Base-by-base conservation (phyloP, 768 basidiomycete species). In the Amanita rubescens region DNA sequence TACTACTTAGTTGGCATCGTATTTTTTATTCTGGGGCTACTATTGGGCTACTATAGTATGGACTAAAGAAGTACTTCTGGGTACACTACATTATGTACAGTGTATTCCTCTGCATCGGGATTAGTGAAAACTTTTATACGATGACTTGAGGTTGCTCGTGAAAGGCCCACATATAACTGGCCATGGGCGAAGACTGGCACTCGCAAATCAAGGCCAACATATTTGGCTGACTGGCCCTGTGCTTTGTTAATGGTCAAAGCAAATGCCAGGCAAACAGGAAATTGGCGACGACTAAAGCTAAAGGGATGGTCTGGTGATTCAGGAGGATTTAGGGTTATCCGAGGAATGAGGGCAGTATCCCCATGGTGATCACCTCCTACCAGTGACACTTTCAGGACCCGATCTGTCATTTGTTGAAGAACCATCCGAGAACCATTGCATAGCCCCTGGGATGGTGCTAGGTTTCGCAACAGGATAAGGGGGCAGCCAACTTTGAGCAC, bases 201-300 rank as follows among this genome's bases (percentile, higher is more conserved):
- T 0, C 60, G 47, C 6, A 73, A 56, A 37, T 74, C 65, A 0
- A 71, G 24, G 2, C 69, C 68, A 49, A 71, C 66, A 59, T 58
- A 42, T 38, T 58, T 59, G 1, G 69, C 55, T 8, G 63, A 66
- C 41, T 73, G 71, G 1, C 71, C 72, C 63, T 72, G 69, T 11
- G 65, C 54, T 35, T 73, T 73, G 62, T 73, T 71, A 57, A 72
- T 70, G 0, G 69, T 64, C 66, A 73, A 69, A 0, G 65, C 65
- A 66, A 68, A 73, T 2, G 65, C 68, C 57, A 72, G 60, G 5
- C 60, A 57, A 30, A 72, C 54, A 33, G 72, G 71, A 52, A 76
- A 76, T 58, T 77, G 75, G 0, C 58, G 51, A 2, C 69, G 64
- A 12, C 39, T 53, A 32, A 76, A 57, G 0, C 41, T 43, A 51